Evolutionary conservation across 306 rosid genomes (phyloP).

Genomic region (Cucumis cinereus): DNA sequence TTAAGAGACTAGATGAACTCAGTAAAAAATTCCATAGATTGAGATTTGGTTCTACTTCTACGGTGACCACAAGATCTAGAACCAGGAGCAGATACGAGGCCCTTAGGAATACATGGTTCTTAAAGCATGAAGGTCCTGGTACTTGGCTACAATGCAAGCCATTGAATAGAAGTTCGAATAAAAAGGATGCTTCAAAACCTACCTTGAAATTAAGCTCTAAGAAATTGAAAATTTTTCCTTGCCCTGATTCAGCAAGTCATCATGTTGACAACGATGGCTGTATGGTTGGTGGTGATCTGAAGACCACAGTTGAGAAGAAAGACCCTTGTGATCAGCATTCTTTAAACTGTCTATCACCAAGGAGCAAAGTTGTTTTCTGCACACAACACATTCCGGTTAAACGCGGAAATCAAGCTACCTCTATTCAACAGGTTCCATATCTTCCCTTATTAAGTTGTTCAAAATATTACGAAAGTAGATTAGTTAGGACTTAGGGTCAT

Average conservation of each 20-base stretch:
- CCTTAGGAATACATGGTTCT: slow-evolving; percentile 39
- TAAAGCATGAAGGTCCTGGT: slow-evolving; percentile 18
- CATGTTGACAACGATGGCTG: slow-evolving; percentile 7
- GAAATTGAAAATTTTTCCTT: slow-evolving; percentile 22
- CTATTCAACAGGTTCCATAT: slow-evolving; percentile 42
- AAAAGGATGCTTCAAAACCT: slow-evolving; percentile 19
- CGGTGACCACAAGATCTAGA: slow-evolving; percentile 16
- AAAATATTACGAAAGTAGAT: neutral
- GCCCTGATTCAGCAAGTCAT: slow-evolving; percentile 12
- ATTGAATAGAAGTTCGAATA: slow-evolving; percentile 12
- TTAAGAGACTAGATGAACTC: slow-evolving; percentile 3
- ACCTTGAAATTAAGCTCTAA: slow-evolving; percentile 16
- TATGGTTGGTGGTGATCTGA: slow-evolving; percentile 9
- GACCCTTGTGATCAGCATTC: slow-evolving; percentile 1
- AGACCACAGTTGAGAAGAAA: slow-evolving; percentile 9
- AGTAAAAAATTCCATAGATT: slow-evolving; percentile 8
- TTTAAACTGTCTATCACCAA: neutral
- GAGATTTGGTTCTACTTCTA: slow-evolving; percentile 12
- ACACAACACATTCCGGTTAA: neutral
- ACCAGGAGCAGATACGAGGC: slow-evolving; percentile 28
- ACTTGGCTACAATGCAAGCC: slow-evolving; percentile 18
- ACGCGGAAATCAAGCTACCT: slow-evolving; percentile 7
- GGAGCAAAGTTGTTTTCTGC: neutral
- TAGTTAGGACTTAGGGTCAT: neutral
- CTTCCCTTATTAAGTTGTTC: neutral